Conservation (phyloP, 75 land plant species). For the Pseudotsuga menziesii region DNA sequence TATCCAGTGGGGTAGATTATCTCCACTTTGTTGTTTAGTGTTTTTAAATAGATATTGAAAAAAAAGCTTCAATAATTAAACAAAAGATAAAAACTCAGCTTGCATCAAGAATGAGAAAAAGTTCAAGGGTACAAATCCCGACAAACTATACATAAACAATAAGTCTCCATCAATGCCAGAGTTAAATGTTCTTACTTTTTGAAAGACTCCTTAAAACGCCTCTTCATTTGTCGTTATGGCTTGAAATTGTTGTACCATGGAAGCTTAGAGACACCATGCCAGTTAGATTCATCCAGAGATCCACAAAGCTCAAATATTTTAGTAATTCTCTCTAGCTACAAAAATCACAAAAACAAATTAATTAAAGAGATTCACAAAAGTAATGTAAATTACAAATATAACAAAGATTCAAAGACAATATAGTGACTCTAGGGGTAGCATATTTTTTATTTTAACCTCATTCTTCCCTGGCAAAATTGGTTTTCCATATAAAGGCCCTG, state of each 20-base stretch:
- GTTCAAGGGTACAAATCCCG: too few species aligned
- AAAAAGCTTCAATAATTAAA: too few species aligned
- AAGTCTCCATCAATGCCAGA: too few species aligned
- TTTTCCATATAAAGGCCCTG: slow-evolving; percentile 84
- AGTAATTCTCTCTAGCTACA: slow-evolving; percentile 69
- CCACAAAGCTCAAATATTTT: slow-evolving; percentile 95
- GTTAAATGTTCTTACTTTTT: slow-evolving; percentile 50
- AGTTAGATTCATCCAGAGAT: slow-evolving; percentile 74
- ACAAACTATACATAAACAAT: too few species aligned
- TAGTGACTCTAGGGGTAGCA: neutral
- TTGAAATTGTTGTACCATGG: slow-evolving; percentile 74
- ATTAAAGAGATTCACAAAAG: neutral
- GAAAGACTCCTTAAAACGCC: slow-evolving; percentile 71
- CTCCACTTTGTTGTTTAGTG: too few species aligned
- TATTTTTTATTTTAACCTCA: slow-evolving; percentile 51
- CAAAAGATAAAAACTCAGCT: too few species aligned
- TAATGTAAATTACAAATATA: neutral
- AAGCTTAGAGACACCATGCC: slow-evolving; percentile 90
- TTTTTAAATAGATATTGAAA: too few species aligned
- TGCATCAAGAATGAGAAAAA: too few species aligned
- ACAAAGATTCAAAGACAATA: neutral
- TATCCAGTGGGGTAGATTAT: too few species aligned
- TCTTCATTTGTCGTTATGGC: slow-evolving; percentile 62
- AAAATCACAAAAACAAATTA: neutral
- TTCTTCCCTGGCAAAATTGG: slow-evolving; percentile 91